phyloP scores from a whole-genome alignment of 2,329 filamentous ascomycete species.

The Corynespora cassiicola region DNA sequence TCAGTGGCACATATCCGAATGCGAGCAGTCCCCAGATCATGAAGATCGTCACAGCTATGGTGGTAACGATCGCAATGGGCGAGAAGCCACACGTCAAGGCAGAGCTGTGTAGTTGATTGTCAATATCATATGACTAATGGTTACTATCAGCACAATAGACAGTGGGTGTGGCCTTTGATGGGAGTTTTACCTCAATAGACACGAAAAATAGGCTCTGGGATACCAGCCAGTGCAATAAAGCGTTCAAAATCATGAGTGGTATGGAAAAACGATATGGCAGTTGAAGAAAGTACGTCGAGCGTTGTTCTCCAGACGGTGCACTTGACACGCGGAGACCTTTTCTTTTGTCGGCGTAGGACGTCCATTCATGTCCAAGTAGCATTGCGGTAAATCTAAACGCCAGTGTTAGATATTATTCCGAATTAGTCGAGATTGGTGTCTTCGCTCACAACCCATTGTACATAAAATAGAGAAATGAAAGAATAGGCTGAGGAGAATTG shows the following conservation, averaged over 20 bases:
- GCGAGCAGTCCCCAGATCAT: slow-evolving; percentile 31
- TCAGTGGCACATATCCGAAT: slow-evolving; percentile 76
- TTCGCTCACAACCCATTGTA: slow-evolving; percentile 55
- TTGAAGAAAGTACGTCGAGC: slow-evolving; percentile 49
- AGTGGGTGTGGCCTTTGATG: slow-evolving; percentile 1
- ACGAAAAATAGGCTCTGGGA: slow-evolving; percentile 52
- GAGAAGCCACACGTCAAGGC: slow-evolving; percentile 16
- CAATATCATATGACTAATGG: too few relatives aligned
- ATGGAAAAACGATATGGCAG: slow-evolving; percentile 46
- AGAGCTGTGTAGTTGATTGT: too few relatives aligned
- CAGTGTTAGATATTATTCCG: too few relatives aligned
- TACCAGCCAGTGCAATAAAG: slow-evolving; percentile 50
- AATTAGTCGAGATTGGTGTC: too few relatives aligned
- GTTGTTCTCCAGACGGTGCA: slow-evolving; percentile 39
- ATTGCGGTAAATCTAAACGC: slow-evolving; percentile 60
- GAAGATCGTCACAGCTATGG: slow-evolving; percentile 2
- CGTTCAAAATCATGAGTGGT: slow-evolving; percentile 42
- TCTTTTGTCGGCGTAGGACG: slow-evolving; percentile 38
- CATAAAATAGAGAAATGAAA: slow-evolving; percentile 55
- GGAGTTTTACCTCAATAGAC: slow-evolving; percentile 21
- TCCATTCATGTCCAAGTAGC: slow-evolving; percentile 56
- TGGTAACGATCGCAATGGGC: slow-evolving; percentile 13
- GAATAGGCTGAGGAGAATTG: slow-evolving; percentile 55
- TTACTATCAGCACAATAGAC: too few relatives aligned
- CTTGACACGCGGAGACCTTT: slow-evolving; percentile 46